These are phyloP conservation scores for Diaporthe amygdali DNA, from an alignment of 2,329 filamentous ascomycete species.

Conservation along the genomic window DNA sequence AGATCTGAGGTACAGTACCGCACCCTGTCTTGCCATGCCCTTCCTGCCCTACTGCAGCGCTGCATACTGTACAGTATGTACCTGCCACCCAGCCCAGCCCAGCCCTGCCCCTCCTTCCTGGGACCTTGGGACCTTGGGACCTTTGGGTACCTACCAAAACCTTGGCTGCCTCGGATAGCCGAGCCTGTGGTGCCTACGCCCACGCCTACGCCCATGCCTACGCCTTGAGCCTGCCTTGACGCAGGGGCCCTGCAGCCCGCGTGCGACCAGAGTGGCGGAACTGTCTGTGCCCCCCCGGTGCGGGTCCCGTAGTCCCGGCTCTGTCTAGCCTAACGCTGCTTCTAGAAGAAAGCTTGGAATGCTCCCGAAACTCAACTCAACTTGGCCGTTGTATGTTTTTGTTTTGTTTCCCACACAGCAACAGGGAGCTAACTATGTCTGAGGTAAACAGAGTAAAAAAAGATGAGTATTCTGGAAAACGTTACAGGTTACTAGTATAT, in stretches of 20 bases:
- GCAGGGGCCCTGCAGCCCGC: constrained; percentile 11
- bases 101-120: neutral
- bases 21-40: neutral
- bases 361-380: constrained; percentile 6
- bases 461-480: neutral
- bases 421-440: neutral
- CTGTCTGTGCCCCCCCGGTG: constrained; percentile 8
- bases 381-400: neutral
- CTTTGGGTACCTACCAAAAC: neutral
- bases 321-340: neutral
- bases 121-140: neutral
- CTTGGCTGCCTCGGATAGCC: neutral
- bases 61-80: neutral
- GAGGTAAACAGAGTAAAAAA: no score
- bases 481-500: neutral
- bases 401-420: neutral
- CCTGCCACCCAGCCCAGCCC: constrained; percentile 1
- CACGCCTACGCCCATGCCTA: no score
- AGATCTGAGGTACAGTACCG: neutral
- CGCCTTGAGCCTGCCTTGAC: constrained; percentile 4
- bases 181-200: no score
- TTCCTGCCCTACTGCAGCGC: neutral
- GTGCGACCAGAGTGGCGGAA: constrained; percentile 2
- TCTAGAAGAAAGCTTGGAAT: constrained; percentile 12
- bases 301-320: neutral